Evolutionary conservation across 2,329 filamentous ascomycete genomes (phyloP), one percentile per base, ranked within the genome.

Genomic region (Colletotrichum spaethianum): DNA sequence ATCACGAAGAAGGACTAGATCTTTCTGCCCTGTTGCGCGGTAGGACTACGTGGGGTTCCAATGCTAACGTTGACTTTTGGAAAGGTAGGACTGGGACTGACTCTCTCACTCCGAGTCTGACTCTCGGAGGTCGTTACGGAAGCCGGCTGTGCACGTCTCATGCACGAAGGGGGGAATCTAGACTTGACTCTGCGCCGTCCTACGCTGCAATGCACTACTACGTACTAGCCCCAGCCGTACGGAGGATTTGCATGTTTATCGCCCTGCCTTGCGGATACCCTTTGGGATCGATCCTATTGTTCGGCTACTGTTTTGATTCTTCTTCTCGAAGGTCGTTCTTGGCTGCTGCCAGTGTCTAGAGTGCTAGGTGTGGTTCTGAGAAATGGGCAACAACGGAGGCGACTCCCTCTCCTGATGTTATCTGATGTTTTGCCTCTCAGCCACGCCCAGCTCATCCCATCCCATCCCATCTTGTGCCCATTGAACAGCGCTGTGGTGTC

Each of bases 71-170:
- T n/a, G n/a, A n/a, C n/a, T n/a, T n/a, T n/a, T n/a, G n/a, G n/a
- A n/a, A n/a, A n/a, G n/a, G 48, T 28, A 50, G 11, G 31, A 18
- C 31, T 14, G 20, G n/a, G 20, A 36, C 48, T 46, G n/a, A 55
- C 52, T 55, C 44, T 55, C 44, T 48, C 20, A 48, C 46, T 14
- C 64, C 61, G 28, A 63, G 55, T 67, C 68, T 67, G 50, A 64
- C 68, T 57, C 63, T 71, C 65, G 18, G 52, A 26, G 31, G 69
- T 60, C 53, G 59, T 64, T 59, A 61, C 59, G 69, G 65, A 42
- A 60, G 59, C 59, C 69, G 69, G 65, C 65, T 64, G 70, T 70
- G 70, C 70, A 60, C 60, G 70, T 70, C 65, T 70, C 65, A 70
- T 60, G 64, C 50, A 57, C 50, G 44, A 42, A 11, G 26, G 23